Base-by-base conservation (phyloP, 345 rosid species). In the Eucalyptus globulus region DNA sequence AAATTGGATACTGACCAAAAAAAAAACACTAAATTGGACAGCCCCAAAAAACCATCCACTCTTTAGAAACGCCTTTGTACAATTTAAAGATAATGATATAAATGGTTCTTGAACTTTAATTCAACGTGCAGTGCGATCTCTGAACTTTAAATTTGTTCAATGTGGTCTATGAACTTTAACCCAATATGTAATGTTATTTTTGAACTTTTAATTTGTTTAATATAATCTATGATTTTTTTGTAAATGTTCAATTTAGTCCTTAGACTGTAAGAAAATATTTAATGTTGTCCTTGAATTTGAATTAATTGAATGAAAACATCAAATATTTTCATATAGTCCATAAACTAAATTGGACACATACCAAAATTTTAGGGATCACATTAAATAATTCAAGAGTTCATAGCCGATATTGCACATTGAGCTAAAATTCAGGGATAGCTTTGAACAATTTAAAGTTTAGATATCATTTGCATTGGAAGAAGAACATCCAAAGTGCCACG, bases 111-210 rank as follows among this genome's bases (percentile, higher is more conserved):
- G 8, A 29, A 62, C 16, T 62, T 62, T 62, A 14, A 1, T 2
- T 5, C 8, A 60, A 60, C 4, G 3, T 27, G 7, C 4, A 27
- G 1, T 60, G 8, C 3, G 4, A 9, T 60, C 15, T 13, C 2
- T 60, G 2, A 60, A 60, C 15, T 60, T 26, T 27, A 26, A 60
- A 60, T 60, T 27, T 60, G 3, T 60, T 60, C 4, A 11, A 60
- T 60, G 14, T 26, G 8, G 0, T 60, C 4, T 6, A 0, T 27
- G 6, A 27, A 60, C 8, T 62, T 62, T 62, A 6, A 29, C 4
- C 0, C 4, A 62, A 13, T 29, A 27, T 3, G 0, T 0, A 62
- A 62, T 29, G 2, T 62, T 2, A 0, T 62, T 14, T 29, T 6
- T 27, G 8, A 62, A 29, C 4, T 1, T 62, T 62, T 13, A 62